A percentile compares a stretch with the other conserved stretches of the same genome.
phyloP scores from a whole-genome alignment of 164 flowering plant genomes.

The Dillenia suffruticosa region DNA sequence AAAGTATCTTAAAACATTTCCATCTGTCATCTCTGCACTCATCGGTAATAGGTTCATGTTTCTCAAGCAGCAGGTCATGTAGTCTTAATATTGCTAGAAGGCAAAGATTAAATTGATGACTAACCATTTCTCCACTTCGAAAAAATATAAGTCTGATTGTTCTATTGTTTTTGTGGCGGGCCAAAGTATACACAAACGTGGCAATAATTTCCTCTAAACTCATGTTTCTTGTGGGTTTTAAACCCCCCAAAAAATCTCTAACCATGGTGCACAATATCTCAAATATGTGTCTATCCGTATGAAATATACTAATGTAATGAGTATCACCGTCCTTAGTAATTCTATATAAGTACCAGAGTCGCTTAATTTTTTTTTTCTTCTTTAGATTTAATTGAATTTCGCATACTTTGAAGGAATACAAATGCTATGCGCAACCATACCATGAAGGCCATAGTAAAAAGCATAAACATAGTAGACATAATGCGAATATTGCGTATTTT shows the following conservation, averaged over 20 bases:
- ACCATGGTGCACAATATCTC: background rate
- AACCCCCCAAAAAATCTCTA: constrained; percentile 1
- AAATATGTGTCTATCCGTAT: background rate
- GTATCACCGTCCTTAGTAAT: background rate
- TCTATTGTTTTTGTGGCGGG: background rate
- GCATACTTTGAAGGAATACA: background rate
- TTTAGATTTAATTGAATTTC: background rate
- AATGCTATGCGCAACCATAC: background rate
- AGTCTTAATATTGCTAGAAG: background rate
- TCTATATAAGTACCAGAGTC: background rate
- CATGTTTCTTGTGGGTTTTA: background rate
- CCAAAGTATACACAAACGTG: background rate
- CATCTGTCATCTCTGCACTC: background rate
- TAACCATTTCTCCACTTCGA: background rate
- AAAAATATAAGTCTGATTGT: background rate
- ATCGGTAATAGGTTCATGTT: background rate
- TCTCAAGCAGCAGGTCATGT: background rate
- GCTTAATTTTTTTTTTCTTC: background rate
- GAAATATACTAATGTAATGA: background rate
- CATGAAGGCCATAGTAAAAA: background rate
- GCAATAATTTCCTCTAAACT: background rate
- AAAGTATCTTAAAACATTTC: background rate
- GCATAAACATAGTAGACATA: background rate
- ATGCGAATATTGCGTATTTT: background rate
- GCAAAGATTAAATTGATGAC: constrained; percentile 1